Percentiles rank a stretch among this genome's conserved stretches.
Evolutionary conservation across 208 protist species (phyloP).

Genomic region (Herpetomonas samuelpessoai): DNA sequence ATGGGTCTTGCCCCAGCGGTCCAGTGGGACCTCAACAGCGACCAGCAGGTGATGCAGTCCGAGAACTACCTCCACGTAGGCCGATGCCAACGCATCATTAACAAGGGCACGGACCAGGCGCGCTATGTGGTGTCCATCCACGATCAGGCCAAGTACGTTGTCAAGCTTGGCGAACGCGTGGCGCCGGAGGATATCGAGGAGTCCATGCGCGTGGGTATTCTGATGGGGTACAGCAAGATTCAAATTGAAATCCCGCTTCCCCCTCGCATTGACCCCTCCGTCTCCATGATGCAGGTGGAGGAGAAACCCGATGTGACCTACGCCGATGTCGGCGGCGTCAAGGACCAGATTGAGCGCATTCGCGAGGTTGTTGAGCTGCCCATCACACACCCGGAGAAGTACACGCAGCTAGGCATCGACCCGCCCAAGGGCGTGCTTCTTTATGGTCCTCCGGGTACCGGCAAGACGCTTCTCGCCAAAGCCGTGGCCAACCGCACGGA

Average conservation of each 20-base stretch:
- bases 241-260: slow-evolving; percentile 99
- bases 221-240: slow-evolving; percentile 98
- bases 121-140: slow-evolving; percentile 99
- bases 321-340: slow-evolving; percentile 99
- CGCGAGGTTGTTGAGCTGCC: slow-evolving; percentile 99
- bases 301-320: slow-evolving; percentile 99
- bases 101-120: slow-evolving; percentile 89
- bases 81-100: slow-evolving; percentile 99
- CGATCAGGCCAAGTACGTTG: slow-evolving; percentile 99
- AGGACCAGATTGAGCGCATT: slow-evolving; percentile 99
- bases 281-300: slow-evolving; percentile 99
- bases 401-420: slow-evolving; percentile 99
- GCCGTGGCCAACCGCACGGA: slow-evolving; percentile 99
- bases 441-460: slow-evolving; percentile 99
- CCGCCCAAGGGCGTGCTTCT: slow-evolving; percentile 99
- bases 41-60: slow-evolving; percentile 96
- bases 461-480: slow-evolving; percentile 99
- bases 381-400: slow-evolving; percentile 99
- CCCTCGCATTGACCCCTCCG: slow-evolving; percentile 99
- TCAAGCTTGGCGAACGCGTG: slow-evolving; percentile 98
- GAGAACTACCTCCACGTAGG: slow-evolving; percentile 99
- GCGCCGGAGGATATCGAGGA: slow-evolving; percentile 99
- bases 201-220: slow-evolving; percentile 98
- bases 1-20: slow-evolving; percentile 98
- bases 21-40: slow-evolving; percentile 98